These are phyloP conservation scores for Neofusicoccum laricinum DNA, from an alignment of 2,329 filamentous ascomycete genomes.

Conservation along the genomic window DNA sequence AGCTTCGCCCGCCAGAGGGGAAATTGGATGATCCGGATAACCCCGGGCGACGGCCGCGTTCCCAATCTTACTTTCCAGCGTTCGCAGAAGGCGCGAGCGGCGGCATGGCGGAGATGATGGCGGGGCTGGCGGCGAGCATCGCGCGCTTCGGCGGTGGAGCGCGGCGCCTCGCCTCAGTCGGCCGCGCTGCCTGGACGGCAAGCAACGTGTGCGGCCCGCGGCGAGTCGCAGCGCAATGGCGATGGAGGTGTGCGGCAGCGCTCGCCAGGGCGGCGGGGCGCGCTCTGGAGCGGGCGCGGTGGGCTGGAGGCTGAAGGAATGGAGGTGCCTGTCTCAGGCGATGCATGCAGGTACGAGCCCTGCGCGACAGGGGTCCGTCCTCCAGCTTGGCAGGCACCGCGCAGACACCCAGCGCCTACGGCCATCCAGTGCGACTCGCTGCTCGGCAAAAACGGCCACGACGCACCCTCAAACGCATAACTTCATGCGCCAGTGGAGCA, in stretches of 20 bases:
- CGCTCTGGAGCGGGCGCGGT: background rate
- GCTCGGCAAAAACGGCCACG: background rate
- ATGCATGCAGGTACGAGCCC: slow-evolving; percentile 3
- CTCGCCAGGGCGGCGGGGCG: background rate
- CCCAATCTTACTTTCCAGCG: background rate
- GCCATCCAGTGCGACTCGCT: background rate
- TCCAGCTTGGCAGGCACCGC: slow-evolving; percentile 2
- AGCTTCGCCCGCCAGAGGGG: background rate
- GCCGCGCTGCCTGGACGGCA: no score
- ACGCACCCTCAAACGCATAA: background rate
- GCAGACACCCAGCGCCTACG: background rate
- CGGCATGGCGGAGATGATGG: slow-evolving; percentile 8
- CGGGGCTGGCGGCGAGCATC: slow-evolving; percentile 2
- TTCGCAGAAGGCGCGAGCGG: background rate
- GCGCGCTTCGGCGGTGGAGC: background rate
- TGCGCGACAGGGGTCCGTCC: background rate
- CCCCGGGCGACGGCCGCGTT: background rate
- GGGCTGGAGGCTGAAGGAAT: background rate
- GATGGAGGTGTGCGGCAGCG: background rate
- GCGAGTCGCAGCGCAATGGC: background rate
- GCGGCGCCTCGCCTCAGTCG: background rate
- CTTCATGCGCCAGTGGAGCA: background rate
- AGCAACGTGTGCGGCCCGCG: background rate
- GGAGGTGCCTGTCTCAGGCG: background rate
- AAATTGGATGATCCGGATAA: slow-evolving; percentile 12